Evolutionary conservation across 441 rosid genomes (phyloP).

Genomic region (Arabidopsis hybrid): DNA sequence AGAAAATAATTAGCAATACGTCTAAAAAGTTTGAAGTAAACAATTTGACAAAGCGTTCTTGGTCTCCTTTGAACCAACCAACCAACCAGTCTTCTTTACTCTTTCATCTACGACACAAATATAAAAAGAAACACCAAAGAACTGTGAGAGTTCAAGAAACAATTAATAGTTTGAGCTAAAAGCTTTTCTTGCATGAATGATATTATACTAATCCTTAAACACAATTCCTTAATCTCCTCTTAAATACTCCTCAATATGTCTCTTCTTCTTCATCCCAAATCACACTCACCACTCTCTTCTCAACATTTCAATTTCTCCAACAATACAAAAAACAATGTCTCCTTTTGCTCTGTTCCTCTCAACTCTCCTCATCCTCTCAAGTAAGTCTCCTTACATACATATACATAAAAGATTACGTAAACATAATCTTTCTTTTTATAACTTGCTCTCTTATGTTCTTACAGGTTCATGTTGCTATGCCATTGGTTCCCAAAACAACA

Average conservation of each 20-base stretch:
- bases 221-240: slow-evolving; percentile 30
- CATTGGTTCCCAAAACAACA: background rate
- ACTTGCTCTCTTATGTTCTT: background rate
- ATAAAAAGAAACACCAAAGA: slow-evolving; percentile 16
- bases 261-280: slow-evolving; percentile 28
- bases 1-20: background rate
- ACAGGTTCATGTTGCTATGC: slow-evolving; percentile 43
- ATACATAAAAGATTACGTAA: background rate
- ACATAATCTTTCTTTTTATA: background rate
- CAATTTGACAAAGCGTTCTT: slow-evolving; percentile 12
- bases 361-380: slow-evolving; percentile 38
- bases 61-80: slow-evolving; percentile 37
- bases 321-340: slow-evolving; percentile 23
- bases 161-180: slow-evolving; percentile 1
- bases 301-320: background rate
- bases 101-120: slow-evolving; percentile 12
- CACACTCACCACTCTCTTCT: slow-evolving; percentile 20
- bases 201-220: slow-evolving; percentile 19
- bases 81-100: slow-evolving; percentile 40
- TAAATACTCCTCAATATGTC: slow-evolving; percentile 30
- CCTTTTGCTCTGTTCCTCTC: slow-evolving; percentile 36
- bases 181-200: slow-evolving; percentile 45
- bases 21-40: slow-evolving; percentile 1
- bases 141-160: slow-evolving; percentile 19
- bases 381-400: slow-evolving; percentile 28